Conservation (phyloP, 169 alveolate genomes). For the Plasmodium gonderi region DNA sequence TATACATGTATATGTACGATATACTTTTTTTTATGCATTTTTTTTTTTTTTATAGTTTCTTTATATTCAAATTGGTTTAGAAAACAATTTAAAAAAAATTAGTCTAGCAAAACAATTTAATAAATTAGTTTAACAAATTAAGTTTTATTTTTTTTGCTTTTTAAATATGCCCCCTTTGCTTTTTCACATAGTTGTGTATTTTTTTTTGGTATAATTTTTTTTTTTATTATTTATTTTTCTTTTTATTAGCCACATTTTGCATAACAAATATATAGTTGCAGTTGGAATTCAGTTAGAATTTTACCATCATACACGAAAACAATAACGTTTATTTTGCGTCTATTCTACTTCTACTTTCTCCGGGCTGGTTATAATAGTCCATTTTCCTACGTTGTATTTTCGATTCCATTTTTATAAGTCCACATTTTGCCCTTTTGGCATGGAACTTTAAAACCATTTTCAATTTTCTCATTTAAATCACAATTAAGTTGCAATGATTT, state of each 20-base stretch:
- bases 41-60: neutral
- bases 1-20: neutral
- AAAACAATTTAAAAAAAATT: neutral
- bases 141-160: neutral
- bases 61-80: neutral
- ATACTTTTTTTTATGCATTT: neutral
- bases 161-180: neutral
- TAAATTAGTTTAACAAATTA: neutral
- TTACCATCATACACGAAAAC: neutral
- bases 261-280: neutral
- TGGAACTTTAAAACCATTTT: neutral
- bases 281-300: neutral
- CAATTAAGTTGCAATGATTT: neutral
- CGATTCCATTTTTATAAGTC: neutral
- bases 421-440: neutral
- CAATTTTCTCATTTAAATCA: neutral
- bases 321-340: neutral
- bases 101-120: neutral
- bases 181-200: neutral
- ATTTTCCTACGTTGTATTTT: neutral
- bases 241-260: neutral
- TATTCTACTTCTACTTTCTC: neutral
- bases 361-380: neutral
- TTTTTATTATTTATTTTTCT: too few species aligned
- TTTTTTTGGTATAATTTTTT: neutral